These are phyloP conservation scores for Diatrype stigma DNA, from an alignment of 2,329 filamentous ascomycete species.

Conservation along the genomic window DNA sequence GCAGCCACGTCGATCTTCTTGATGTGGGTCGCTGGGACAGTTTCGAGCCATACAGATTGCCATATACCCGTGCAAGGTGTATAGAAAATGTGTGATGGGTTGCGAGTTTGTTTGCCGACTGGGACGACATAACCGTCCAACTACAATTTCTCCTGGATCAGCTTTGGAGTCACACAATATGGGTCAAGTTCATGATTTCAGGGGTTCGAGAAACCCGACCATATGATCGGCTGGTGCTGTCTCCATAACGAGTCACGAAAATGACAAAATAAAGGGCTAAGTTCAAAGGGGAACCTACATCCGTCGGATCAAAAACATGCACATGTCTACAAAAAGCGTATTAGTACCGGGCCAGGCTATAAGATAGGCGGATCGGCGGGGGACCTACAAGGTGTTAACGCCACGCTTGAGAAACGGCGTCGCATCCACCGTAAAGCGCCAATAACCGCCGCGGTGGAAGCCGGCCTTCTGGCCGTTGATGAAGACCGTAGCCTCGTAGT, in stretches of 20 bases:
- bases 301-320: slow-evolving; percentile 65
- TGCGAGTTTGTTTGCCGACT: slow-evolving; percentile 59
- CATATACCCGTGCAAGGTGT: slow-evolving; percentile 70
- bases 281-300: slow-evolving; percentile 26
- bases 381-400: slow-evolving; percentile 51
- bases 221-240: too few relatives aligned
- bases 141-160: not conserved
- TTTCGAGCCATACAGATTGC: slow-evolving; percentile 69
- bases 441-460: slow-evolving; percentile 58
- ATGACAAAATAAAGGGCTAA: not conserved
- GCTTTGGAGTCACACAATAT: not conserved
- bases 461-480: slow-evolving; percentile 51
- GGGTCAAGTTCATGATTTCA: not conserved
- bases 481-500: slow-evolving; percentile 54
- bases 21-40: slow-evolving; percentile 54
- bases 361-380: not conserved
- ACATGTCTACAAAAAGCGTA: slow-evolving; percentile 47
- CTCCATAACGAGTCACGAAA: too few relatives aligned
- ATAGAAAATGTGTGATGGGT: slow-evolving; percentile 63
- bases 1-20: slow-evolving; percentile 56
- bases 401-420: slow-evolving; percentile 42
- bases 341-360: not conserved
- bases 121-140: slow-evolving; percentile 47
- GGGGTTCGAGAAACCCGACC: too few relatives aligned
- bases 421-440: slow-evolving; percentile 56